Conservation (phyloP, 306 rosid species). For the Acacia acuminata region DNA sequence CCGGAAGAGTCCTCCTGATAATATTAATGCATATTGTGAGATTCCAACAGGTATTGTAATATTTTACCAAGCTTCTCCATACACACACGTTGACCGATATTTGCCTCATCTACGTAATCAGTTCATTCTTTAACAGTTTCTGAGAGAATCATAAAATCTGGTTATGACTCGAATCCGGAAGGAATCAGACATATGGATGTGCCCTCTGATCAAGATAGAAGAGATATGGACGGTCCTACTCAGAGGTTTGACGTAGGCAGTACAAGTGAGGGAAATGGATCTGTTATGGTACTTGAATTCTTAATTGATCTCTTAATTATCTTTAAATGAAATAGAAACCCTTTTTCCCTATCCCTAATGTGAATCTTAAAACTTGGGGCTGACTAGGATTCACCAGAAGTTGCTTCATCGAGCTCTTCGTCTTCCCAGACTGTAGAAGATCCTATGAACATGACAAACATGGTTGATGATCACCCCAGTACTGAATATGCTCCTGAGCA, state of each 20-base stretch:
- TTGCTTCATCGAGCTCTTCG: conserved; percentile 42
- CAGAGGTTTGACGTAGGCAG: conserved; percentile 22
- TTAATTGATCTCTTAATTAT: neutral
- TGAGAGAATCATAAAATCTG: conserved; percentile 21
- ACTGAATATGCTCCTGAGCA: conserved; percentile 37
- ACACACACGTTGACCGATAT: conserved; percentile 8
- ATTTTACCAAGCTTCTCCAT: conserved; percentile 22
- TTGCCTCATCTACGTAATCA: conserved; percentile 17
- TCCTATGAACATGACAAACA: conserved; percentile 25
- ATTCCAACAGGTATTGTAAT: conserved; percentile 47
- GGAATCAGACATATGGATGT: conserved; percentile 30
- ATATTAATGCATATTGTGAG: conserved; percentile 30
- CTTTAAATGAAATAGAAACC: neutral
- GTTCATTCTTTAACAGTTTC: conserved; percentile 31
- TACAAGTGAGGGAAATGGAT: conserved; percentile 35
- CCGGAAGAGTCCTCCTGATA: conserved; percentile 14
- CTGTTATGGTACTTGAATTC: conserved; percentile 45
- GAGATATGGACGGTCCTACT: conserved; percentile 13
- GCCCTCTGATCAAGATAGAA: conserved; percentile 37
- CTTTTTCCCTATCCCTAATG: conserved; percentile 4
- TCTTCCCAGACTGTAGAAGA: conserved; percentile 35
- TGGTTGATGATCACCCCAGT: conserved; percentile 34
- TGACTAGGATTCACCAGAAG: conserved; percentile 43
- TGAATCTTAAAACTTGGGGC: conserved; percentile 29
- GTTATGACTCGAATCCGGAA: conserved; percentile 7